Evolutionary conservation across 176 grass and related monocot species (phyloP).

Genomic region (Musa beccarii): DNA sequence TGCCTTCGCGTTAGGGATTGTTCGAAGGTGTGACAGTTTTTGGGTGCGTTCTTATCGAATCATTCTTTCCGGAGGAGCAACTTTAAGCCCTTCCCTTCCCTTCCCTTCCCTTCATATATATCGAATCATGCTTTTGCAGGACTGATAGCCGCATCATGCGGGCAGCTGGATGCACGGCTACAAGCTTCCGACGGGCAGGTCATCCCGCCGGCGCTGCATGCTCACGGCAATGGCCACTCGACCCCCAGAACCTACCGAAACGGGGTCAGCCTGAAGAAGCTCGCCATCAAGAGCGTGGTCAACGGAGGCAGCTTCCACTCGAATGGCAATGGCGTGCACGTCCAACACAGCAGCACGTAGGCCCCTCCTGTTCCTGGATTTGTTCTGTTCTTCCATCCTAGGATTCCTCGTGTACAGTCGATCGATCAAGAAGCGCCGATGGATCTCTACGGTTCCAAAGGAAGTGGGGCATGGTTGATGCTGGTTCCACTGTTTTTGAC

Average conservation of each 20-base stretch:
- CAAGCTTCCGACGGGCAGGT: slow-evolving; percentile 7
- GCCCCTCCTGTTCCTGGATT: no score
- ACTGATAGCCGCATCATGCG: slow-evolving; percentile 60
- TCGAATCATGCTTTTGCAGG: slow-evolving; percentile 51
- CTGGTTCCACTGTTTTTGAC: no score
- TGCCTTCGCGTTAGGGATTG: not conserved
- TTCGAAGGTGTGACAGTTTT: not conserved
- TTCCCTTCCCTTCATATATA: no score
- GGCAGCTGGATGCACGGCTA: slow-evolving; percentile 45
- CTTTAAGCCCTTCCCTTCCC: not conserved
- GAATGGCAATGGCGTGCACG: slow-evolving; percentile 66
- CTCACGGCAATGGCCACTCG: not conserved
- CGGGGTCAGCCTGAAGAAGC: slow-evolving; percentile 45
- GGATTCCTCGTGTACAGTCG: no score
- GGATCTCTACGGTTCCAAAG: no score
- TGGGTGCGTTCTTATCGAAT: not conserved
- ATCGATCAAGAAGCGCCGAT: no score
- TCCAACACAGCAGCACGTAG: slow-evolving; percentile 10
- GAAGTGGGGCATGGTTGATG: no score
- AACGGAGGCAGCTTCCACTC: slow-evolving; percentile 41
- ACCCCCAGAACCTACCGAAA: slow-evolving; percentile 35
- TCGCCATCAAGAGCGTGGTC: slow-evolving; percentile 38
- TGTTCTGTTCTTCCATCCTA: no score
- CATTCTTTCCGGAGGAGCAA: not conserved
- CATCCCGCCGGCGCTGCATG: not conserved